Base-by-base conservation (phyloP, 1,284 basidiomycete species). In the Anthracocystis walkeri region DNA sequence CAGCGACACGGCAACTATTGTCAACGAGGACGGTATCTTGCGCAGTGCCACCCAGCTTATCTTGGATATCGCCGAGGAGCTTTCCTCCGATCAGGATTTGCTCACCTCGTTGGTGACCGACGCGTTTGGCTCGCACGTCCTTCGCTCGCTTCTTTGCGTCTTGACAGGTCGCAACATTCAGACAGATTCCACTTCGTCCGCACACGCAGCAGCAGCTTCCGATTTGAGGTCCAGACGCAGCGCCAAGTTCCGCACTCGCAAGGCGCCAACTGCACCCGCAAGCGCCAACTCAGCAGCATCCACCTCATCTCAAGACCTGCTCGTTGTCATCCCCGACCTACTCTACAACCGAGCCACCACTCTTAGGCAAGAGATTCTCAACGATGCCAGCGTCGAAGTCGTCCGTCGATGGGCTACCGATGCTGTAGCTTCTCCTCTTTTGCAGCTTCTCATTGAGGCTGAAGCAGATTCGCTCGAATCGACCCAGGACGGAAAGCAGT, bases 201-300 rank as follows among this genome's bases (percentile, higher is more conserved):
- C 59, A 12, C 49, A 46, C 12, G 35, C 59, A 16, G 55, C 64
- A 18, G 59, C 55, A 6, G 60, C 48, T 31, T 27, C 55, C 1
- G 71, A 74, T 20, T 35, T 75, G 38, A 65, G 82, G 2, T 79
- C 77, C 14, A 77, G 75, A 56, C 65, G 75, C 18, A 83, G 82
- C 27, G 67, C 77, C 21, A 80, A 78, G 42, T 85, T 80, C 72
- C 66, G 82, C 10, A 55, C 59, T n/a, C 78, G 82, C 29, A 75
- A 69, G 51, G 68, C 67, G 6, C 63, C 66, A 5, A 57, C 57
- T 33, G 63, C 65, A 12, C 62, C 63, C 4, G 58, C 49, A 7
- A 53, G 44, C 8, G 8, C 52, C 40, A 29, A 16, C 3, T 14
- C 55, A 25, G 23, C 53, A 18, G 29, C 21, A 23, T 23, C 52